Conservation (phyloP, 192 early-diverging fungal genomes). For the Obelidium mucronatum region DNA sequence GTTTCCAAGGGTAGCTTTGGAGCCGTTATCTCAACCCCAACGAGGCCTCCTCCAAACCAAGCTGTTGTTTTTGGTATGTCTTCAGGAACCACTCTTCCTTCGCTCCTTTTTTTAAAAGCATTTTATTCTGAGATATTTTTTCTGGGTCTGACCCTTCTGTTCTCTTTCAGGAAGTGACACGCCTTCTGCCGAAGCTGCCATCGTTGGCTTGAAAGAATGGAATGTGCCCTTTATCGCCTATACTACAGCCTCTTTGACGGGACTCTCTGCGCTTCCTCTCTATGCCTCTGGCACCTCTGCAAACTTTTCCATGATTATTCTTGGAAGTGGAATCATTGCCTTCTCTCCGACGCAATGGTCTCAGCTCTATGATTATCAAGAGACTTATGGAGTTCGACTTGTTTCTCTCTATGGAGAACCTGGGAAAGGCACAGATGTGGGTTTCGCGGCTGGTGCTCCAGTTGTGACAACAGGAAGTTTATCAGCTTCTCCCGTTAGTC, state of each 20-base stretch:
- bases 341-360: conserved; percentile 3
- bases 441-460: background rate
- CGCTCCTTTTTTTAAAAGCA: background rate
- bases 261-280: background rate
- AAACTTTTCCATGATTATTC: too few relatives aligned
- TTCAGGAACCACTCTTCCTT: background rate
- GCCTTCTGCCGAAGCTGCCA: background rate
- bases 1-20: too few relatives aligned
- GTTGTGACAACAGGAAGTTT: background rate
- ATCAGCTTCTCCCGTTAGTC: background rate
- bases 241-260: background rate
- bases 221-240: background rate
- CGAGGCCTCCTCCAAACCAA: too few relatives aligned
- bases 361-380: conserved; percentile 17
- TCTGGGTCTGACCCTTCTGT: too few relatives aligned
- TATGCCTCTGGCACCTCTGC: too few relatives aligned
- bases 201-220: background rate
- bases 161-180: background rate
- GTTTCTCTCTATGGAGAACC: conserved; percentile 6
- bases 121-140: too few relatives aligned
- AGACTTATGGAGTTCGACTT: conserved; percentile 2
- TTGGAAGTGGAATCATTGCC: too few relatives aligned
- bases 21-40: too few relatives aligned
- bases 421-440: background rate
- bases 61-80: too few relatives aligned